Evolutionary conservation across 495 filamentous ascomycete species (phyloP).

Genomic region (Ramalina intermedia): DNA sequence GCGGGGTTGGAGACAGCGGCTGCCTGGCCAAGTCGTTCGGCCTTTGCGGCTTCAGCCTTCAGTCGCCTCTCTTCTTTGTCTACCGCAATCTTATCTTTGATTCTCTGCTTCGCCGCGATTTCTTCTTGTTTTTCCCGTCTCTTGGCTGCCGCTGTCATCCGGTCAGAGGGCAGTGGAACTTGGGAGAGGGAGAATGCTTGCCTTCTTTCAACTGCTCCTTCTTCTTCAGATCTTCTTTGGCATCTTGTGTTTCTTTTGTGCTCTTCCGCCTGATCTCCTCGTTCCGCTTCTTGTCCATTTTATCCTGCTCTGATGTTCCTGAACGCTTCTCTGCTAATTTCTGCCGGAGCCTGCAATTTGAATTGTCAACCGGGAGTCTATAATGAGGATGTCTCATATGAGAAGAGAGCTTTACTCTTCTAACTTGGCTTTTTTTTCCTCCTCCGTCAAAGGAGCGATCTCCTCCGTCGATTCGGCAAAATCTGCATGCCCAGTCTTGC

Average conservation of each 20-base stretch:
- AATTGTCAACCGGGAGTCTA: too few relatives aligned
- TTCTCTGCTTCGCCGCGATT: slow-evolving; percentile 69
- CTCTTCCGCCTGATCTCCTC: slow-evolving; percentile 86
- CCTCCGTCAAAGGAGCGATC: slow-evolving; percentile 77
- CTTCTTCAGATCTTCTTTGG: slow-evolving; percentile 69
- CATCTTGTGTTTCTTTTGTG: slow-evolving; percentile 61
- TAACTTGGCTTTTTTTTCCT: slow-evolving; percentile 71
- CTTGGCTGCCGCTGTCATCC: slow-evolving; percentile 48
- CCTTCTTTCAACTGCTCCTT: slow-evolving; percentile 79
- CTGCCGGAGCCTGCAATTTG: slow-evolving; percentile 33
- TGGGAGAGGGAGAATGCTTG: not conserved
- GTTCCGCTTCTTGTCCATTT: slow-evolving; percentile 75
- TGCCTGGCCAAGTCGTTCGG: slow-evolving; percentile 59
- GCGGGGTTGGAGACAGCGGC: slow-evolving; percentile 31
- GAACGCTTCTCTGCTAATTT: slow-evolving; percentile 62
- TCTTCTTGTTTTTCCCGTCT: slow-evolving; percentile 77
- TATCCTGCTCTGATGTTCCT: slow-evolving; percentile 56
- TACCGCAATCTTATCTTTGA: slow-evolving; percentile 82
- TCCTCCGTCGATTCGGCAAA: slow-evolving; percentile 90
- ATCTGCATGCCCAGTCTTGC: slow-evolving; percentile 75
- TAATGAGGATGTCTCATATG: too few relatives aligned
- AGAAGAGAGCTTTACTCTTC: slow-evolving; percentile 29
- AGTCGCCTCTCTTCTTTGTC: slow-evolving; percentile 74
- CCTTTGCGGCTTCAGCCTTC: slow-evolving; percentile 72
- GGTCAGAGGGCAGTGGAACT: too few relatives aligned